phyloP scores from a whole-genome alignment of 768 basidiomycete genomes.

The Sporobolomyces phaffii region DNA sequence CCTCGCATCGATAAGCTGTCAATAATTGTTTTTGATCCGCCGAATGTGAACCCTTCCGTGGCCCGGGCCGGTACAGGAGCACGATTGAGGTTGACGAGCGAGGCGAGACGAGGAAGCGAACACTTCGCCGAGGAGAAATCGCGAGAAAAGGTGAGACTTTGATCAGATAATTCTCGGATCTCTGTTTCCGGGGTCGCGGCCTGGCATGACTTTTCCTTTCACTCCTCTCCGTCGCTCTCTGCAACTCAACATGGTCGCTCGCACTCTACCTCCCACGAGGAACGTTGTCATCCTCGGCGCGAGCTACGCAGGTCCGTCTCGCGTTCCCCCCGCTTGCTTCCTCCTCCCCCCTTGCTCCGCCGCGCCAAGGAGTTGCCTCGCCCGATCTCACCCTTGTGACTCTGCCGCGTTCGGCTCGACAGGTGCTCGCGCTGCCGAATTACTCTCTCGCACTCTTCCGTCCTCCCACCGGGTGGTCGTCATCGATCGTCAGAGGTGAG shows the following conservation, averaged over 20 bases:
- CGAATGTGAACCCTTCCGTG: too few relatives aligned
- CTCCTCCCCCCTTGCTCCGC: background rate
- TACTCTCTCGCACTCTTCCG: constrained; percentile 35
- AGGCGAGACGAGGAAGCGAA: background rate
- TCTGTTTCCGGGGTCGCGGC: too few relatives aligned
- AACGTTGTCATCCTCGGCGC: constrained; percentile 42
- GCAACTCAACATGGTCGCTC: constrained; percentile 5
- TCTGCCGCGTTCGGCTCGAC: background rate
- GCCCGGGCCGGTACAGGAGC: too few relatives aligned
- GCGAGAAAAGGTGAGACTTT: too few relatives aligned
- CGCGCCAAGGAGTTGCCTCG: background rate
- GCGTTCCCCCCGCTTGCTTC: too few relatives aligned
- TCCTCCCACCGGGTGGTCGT: constrained; percentile 38
- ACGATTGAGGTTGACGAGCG: too few relatives aligned
- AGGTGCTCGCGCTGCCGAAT: constrained; percentile 38
- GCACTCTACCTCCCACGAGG: background rate
- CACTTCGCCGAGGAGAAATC: background rate
- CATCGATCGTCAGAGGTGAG: constrained; percentile 41
- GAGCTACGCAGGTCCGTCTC: constrained; percentile 34
- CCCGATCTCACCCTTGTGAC: background rate
- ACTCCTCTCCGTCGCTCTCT: background rate
- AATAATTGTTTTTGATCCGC: too few relatives aligned
- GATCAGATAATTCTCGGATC: background rate
- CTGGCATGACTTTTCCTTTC: background rate
- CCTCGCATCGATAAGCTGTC: too few relatives aligned